These are phyloP conservation scores for Colletotrichum tanaceti DNA, from an alignment of 2,329 filamentous ascomycete genomes.

Conservation along the genomic window DNA sequence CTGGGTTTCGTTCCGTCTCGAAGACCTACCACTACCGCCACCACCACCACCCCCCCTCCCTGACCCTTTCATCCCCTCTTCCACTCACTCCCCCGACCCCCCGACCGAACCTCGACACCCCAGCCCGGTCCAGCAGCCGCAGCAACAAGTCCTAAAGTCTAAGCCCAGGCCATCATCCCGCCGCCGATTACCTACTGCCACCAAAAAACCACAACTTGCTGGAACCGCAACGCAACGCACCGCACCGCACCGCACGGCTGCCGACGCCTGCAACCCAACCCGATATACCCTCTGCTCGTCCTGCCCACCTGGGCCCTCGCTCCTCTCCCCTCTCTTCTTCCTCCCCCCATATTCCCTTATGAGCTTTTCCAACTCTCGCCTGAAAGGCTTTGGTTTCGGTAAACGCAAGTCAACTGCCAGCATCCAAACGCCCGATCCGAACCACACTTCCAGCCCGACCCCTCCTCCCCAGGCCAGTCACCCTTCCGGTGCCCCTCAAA, in stretches of 20 bases:
- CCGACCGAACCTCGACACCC: constrained; percentile 9
- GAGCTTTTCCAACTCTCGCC: constrained; percentile 83
- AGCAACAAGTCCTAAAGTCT: constrained; percentile 25
- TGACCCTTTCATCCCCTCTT: background rate
- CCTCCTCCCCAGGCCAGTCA: constrained; percentile 47
- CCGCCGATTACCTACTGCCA: constrained; percentile 1
- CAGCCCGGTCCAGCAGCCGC: constrained; percentile 21
- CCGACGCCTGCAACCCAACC: constrained; percentile 35
- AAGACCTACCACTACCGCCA: too few species aligned
- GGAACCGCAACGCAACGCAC: constrained; percentile 13
- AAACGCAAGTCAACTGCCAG: constrained; percentile 79
- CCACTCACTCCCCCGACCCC: constrained; percentile 6
- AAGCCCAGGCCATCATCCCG: constrained; percentile 24
- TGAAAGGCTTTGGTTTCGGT: constrained; percentile 84
- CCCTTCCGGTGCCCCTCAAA: constrained; percentile 54
- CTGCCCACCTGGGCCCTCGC: constrained; percentile 38
- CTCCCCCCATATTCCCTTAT: constrained; percentile 58
- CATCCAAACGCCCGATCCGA: constrained; percentile 62
- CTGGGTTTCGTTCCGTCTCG: constrained; percentile 5
- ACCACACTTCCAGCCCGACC: constrained; percentile 51
- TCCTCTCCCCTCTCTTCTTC: constrained; percentile 38
- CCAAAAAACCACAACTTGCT: constrained; percentile 6
- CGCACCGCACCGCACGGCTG: constrained; percentile 23
- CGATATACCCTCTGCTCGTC: constrained; percentile 38
- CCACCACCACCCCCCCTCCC: background rate